phyloP scores from a whole-genome alignment of 2,329 filamentous ascomycete species.

The Fusarium sp. region DNA sequence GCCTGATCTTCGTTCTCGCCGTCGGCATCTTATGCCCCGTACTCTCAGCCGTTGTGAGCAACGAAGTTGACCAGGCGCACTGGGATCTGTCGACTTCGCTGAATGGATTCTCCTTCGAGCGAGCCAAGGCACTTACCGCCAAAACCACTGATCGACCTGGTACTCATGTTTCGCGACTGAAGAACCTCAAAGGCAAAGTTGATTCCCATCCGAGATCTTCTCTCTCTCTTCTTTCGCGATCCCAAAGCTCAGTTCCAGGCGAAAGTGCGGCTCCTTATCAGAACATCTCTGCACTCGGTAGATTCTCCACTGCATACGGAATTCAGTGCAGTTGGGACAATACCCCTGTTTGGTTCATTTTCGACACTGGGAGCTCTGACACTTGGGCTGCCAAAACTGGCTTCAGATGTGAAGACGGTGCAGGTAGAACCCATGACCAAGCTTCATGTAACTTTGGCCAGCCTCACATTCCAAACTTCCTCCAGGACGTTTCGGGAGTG shows the following conservation, averaged over 20 bases:
- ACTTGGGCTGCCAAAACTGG: conserved; percentile 61
- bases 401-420: conserved; percentile 59
- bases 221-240: conserved; percentile 49
- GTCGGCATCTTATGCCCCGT: conserved; percentile 10
- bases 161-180: conserved; percentile 53
- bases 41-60: conserved; percentile 2
- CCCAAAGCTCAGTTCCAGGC: conserved; percentile 28
- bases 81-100: conserved; percentile 55
- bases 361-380: conserved; percentile 67
- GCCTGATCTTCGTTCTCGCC: background rate
- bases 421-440: conserved; percentile 51
- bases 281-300: conserved; percentile 56
- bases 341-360: conserved; percentile 57
- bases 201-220: conserved; percentile 45
- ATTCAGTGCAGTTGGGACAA: conserved; percentile 58
- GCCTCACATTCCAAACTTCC: conserved; percentile 57
- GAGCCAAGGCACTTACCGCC: conserved; percentile 48
- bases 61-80: conserved; percentile 5
- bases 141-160: conserved; percentile 50
- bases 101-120: conserved; percentile 57
- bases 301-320: conserved; percentile 59
- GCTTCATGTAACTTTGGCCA: conserved; percentile 59
- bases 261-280: conserved; percentile 48
- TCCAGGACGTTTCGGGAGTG: conserved; percentile 55
- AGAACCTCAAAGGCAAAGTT: conserved; percentile 46